Conservation (phyloP, 2,329 filamentous ascomycete genomes). For the Aspergillus fumigatus region DNA sequence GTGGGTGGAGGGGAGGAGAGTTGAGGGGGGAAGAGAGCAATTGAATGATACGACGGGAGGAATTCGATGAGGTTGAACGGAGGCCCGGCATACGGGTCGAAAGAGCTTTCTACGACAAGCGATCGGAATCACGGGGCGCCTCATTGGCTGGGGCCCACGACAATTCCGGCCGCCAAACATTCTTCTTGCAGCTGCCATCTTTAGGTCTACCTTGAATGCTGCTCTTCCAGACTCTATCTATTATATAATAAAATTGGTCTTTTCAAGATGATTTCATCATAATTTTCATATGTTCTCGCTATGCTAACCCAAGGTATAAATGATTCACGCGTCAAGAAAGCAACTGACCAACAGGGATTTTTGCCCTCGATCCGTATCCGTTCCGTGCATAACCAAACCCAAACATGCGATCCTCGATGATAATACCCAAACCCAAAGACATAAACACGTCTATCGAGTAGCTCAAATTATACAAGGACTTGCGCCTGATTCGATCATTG, state of each 20-base stretch:
- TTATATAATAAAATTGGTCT: not conserved
- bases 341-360: not conserved
- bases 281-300: not conserved
- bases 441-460: not conserved
- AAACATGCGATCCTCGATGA: not conserved
- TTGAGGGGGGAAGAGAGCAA: constrained; percentile 7
- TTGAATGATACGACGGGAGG: not conserved
- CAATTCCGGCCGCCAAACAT: too few relatives aligned
- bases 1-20: constrained; percentile 10
- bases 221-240: not conserved
- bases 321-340: not conserved
- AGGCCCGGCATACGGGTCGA: constrained; percentile 22
- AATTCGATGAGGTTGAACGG: constrained; percentile 31
- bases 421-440: not conserved
- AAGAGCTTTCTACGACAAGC: constrained; percentile 32
- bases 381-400: not conserved
- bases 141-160: constrained; percentile 30
- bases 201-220: not conserved
- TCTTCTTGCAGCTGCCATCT: too few relatives aligned
- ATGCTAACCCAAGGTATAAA: not conserved
- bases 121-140: constrained; percentile 38
- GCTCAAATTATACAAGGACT: not conserved
- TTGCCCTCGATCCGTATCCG: not conserved
- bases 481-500: constrained; percentile 26
- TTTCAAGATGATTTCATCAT: too few relatives aligned